Conservation (phyloP, 768 basidiomycete genomes). For the Pleurotus eryngii region DNA sequence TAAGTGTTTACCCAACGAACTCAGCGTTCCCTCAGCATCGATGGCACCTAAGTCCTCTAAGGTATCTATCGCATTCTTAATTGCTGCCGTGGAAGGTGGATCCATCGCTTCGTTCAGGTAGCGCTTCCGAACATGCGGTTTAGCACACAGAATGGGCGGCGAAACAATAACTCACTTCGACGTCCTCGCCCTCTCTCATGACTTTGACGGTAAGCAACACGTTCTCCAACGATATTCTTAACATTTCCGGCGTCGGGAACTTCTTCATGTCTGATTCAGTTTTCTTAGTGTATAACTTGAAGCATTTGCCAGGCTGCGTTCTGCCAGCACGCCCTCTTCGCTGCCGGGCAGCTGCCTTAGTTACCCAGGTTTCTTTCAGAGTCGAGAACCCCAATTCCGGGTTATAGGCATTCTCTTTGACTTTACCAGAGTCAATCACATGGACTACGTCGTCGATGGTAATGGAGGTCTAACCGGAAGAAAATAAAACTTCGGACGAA, state of each 20-base stretch:
- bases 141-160: conserved; percentile 6
- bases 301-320: conserved; percentile 78
- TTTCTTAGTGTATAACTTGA: conserved; percentile 79
- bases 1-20: conserved; percentile 81
- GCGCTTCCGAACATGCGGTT: conserved; percentile 30
- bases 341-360: conserved; percentile 77
- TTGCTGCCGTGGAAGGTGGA: conserved; percentile 71
- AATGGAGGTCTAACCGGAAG: conserved; percentile 64
- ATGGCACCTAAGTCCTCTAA: conserved; percentile 80
- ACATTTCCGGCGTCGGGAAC: conserved; percentile 85
- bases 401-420: conserved; percentile 79
- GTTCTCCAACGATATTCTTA: conserved; percentile 81
- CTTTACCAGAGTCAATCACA: conserved; percentile 81
- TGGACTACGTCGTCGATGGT: conserved; percentile 88
- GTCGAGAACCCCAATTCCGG: conserved; percentile 68
- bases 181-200: conserved; percentile 72
- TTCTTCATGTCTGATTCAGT: conserved; percentile 65
- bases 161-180: conserved; percentile 47
- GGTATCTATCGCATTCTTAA: conserved; percentile 73
- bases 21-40: conserved; percentile 58
- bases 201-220: conserved; percentile 81
- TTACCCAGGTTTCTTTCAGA: conserved; percentile 78
- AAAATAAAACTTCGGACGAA: background rate
- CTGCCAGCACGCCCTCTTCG: conserved; percentile 89
- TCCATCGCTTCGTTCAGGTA: conserved; percentile 78